Conservation (phyloP, 2,329 filamentous ascomycete species). For the Tolypocladium tundrense region DNA sequence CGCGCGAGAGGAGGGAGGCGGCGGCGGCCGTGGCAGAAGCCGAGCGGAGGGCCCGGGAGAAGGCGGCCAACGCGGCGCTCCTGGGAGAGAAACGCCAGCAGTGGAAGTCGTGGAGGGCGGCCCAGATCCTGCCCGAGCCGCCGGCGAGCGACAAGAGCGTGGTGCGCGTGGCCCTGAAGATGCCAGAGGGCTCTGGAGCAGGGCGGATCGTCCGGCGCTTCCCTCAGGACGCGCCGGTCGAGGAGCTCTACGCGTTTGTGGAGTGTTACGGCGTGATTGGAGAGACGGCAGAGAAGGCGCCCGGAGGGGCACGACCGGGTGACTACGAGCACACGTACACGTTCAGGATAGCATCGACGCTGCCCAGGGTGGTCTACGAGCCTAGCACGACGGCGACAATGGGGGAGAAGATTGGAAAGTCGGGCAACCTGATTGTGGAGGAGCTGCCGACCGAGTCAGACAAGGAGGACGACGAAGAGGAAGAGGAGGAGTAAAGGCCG, state of each 20-base stretch:
- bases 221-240: constrained; percentile 55
- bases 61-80: constrained; percentile 49
- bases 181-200: constrained; percentile 49
- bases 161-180: constrained; percentile 60
- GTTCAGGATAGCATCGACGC: constrained; percentile 77
- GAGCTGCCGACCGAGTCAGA: constrained; percentile 28
- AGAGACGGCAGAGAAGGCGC: constrained; percentile 40
- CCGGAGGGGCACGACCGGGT: constrained; percentile 4
- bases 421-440: constrained; percentile 86
- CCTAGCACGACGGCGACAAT: constrained; percentile 57
- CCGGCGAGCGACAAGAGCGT: constrained; percentile 49
- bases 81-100: constrained; percentile 39
- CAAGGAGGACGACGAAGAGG: constrained; percentile 20
- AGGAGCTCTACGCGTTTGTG: constrained; percentile 92
- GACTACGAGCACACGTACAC: constrained; percentile 67
- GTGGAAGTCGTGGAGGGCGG: constrained; percentile 75
- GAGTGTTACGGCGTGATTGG: constrained; percentile 70
- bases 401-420: constrained; percentile 64
- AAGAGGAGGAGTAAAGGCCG: constrained; percentile 2
- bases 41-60: constrained; percentile 48
- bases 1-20: constrained; percentile 64
- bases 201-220: constrained; percentile 74
- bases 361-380: constrained; percentile 76
- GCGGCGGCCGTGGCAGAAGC: constrained; percentile 61
- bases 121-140: constrained; percentile 60